Evolutionary conservation across 257 asterid species (phyloP).

Genomic region (Dorcoceras hygrometricum): DNA sequence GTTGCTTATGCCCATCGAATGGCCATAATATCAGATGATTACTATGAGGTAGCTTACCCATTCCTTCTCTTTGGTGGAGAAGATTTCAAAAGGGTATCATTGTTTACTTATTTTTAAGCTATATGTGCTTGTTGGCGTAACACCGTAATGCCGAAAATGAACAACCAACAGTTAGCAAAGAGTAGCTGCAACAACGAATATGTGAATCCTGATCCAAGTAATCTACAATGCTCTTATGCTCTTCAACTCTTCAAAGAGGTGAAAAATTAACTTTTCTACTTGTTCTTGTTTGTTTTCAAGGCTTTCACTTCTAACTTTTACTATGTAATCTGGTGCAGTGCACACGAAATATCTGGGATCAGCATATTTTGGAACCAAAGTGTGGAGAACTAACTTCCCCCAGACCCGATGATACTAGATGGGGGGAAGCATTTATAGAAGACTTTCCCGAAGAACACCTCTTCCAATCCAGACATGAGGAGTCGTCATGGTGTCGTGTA

Average conservation of each 20-base stretch:
- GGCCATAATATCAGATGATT: conserved; percentile 29
- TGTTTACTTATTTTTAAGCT: background rate
- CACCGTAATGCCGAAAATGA: no score
- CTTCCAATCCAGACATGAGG: conserved; percentile 3
- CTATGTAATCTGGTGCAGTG: conserved; percentile 20
- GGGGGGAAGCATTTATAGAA: background rate
- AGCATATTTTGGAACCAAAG: conserved; percentile 26
- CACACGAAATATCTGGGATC: background rate
- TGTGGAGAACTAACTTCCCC: conserved; percentile 20
- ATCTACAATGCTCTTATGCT: conserved; percentile 24
- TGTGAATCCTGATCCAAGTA: conserved; percentile 19
- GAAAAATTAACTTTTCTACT: background rate
- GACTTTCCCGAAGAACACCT: conserved; percentile 8
- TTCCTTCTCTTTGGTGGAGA: background rate
- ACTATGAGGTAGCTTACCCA: conserved; percentile 12
- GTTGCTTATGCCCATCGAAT: conserved; percentile 27
- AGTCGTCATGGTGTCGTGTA: conserved; percentile 33
- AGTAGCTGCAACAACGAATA: conserved; percentile 31
- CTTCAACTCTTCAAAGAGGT: conserved; percentile 19
- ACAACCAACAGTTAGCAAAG: conserved; percentile 24
- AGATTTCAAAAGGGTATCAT: no score
- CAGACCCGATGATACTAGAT: background rate
- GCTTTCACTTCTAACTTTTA: background rate
- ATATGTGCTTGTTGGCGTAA: background rate
- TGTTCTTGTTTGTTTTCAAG: background rate